Evolutionary conservation across 2,329 filamentous ascomycete genomes (phyloP), one percentile per base, ranked within the genome.

Genomic region (Fusarium pseudocircinatum): DNA sequence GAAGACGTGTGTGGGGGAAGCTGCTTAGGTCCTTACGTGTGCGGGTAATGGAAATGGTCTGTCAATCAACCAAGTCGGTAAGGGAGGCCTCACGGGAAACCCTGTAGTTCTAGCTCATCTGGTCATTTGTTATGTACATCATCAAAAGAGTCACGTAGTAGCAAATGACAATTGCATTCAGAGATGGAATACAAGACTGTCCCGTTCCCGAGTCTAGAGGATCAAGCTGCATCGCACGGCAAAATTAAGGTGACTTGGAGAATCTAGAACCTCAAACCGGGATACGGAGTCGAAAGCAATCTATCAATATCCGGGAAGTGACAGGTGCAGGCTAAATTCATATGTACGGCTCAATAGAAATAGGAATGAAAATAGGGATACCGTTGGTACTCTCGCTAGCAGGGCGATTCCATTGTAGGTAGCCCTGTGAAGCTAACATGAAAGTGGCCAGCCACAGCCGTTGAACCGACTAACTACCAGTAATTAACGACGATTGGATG

Each of bases 381-480:
- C 13, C 39, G 15, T 26, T n/a, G 24, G 18, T 26, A 59, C 24
- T 47, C 16, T 28, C 16, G 15, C 22, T 34, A 24, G 14, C 34
- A 59, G 32, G 30, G 36, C 15, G 30, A 22, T 52, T 14, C 14
- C 20, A 30, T 47, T 22, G 26, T 47, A 28, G 20, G 26, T 47
- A 30, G 26, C 44, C 43, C 26, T 28, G 24, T 32, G 10, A 54
- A 50, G 42, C 43, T 32, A 69, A 37, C 15, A 16, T 39, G 8
- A 26, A 58, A 65, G 49, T 37, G 69, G 69, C 50, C 60, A 66
- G 50, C 65, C 60, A 56, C 42, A 69, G 30, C 70, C 65, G 56
- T 67, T 36, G 50, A 62, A 36, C 43, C 43, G 52, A 47, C 16
- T 30, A 28, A 28, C 7, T 28, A 39, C 18, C 18, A 37, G 18